These are phyloP conservation scores for Sphagnum tenellum DNA, from an alignment of 225 moss, liverwort and hornwort species.

Conservation along the genomic window DNA sequence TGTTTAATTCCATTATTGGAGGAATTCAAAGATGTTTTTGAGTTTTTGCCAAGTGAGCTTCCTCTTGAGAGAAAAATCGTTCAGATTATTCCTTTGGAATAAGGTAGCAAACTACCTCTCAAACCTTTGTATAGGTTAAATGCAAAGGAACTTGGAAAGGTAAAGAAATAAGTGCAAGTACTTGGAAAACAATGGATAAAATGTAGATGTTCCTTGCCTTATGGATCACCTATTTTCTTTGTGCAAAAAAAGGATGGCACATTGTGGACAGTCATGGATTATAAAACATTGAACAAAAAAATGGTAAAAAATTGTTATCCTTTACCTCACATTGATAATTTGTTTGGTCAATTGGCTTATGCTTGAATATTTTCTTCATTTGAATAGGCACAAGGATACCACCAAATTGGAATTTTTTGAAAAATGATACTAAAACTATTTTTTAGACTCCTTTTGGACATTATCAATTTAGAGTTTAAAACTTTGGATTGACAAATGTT, in stretches of 20 bases:
- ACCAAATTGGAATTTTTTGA: slow-evolving; percentile 8
- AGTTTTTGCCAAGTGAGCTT: neutral
- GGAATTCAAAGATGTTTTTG: neutral
- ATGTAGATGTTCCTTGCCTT: neutral
- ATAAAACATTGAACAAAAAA: slow-evolving; percentile 1
- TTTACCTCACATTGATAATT: slow-evolving; percentile 3
- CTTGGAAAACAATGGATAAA: slow-evolving; percentile 3
- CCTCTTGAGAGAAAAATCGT: neutral
- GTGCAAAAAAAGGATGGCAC: slow-evolving; percentile 3
- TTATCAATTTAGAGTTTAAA: slow-evolving; percentile 7
- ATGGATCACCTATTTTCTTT: slow-evolving; percentile 11
- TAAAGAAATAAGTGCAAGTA: too few relatives aligned
- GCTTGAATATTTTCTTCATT: slow-evolving; percentile 1
- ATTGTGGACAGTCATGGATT: slow-evolving; percentile 6
- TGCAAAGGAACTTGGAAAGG: slow-evolving; percentile 2
- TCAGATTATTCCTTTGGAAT: neutral
- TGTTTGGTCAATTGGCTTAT: neutral
- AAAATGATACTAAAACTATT: too few relatives aligned
- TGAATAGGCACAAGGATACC: slow-evolving; percentile 6
- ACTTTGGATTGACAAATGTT: slow-evolving; percentile 12
- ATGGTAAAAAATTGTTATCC: slow-evolving; percentile 1
- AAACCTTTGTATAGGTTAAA: neutral
- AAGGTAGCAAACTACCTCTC: slow-evolving; percentile 1
- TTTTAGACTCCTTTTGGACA: slow-evolving; percentile 1
- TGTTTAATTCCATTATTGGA: neutral